phyloP scores from a whole-genome alignment of 2,329 filamentous ascomycete genomes.

The Tolypocladium nubicola region DNA sequence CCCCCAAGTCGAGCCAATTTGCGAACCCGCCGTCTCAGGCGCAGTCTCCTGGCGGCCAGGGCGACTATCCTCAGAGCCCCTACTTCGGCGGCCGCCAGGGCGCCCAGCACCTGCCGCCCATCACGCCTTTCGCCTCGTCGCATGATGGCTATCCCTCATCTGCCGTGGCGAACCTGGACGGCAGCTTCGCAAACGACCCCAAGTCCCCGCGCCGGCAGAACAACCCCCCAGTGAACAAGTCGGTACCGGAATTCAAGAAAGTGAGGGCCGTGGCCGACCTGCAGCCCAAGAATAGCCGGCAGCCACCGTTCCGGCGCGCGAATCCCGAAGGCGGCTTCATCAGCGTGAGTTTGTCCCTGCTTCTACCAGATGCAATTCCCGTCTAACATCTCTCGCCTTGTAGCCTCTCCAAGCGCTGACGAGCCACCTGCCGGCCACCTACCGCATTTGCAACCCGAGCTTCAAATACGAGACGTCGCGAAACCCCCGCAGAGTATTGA shows the following conservation, averaged over 20 bases:
- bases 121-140: conserved; percentile 56
- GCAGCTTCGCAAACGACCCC: conserved; percentile 45
- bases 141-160: conserved; percentile 67
- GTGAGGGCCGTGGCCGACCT: conserved; percentile 64
- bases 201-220: conserved; percentile 48
- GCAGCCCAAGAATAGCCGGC: conserved; percentile 70
- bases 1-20: conserved; percentile 50
- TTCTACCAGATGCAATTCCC: neutral
- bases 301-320: conserved; percentile 84
- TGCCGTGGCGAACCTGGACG: conserved; percentile 60
- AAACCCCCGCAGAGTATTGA: conserved; percentile 89
- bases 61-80: conserved; percentile 49
- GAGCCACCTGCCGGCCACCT: conserved; percentile 84
- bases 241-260: conserved; percentile 81
- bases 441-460: conserved; percentile 93
- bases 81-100: conserved; percentile 43
- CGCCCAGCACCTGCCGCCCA: conserved; percentile 60
- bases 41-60: conserved; percentile 68
- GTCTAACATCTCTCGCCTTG: neutral
- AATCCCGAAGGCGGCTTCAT: conserved; percentile 97
- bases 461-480: conserved; percentile 99
- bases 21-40: conserved; percentile 44
- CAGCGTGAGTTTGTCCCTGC: conserved; percentile 52
- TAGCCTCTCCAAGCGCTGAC: conserved; percentile 94
- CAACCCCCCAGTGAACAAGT: conserved; percentile 39